Evolutionary conservation across 2,329 filamentous ascomycete genomes (phyloP).

Genomic region (Trichocomaceae sp.): DNA sequence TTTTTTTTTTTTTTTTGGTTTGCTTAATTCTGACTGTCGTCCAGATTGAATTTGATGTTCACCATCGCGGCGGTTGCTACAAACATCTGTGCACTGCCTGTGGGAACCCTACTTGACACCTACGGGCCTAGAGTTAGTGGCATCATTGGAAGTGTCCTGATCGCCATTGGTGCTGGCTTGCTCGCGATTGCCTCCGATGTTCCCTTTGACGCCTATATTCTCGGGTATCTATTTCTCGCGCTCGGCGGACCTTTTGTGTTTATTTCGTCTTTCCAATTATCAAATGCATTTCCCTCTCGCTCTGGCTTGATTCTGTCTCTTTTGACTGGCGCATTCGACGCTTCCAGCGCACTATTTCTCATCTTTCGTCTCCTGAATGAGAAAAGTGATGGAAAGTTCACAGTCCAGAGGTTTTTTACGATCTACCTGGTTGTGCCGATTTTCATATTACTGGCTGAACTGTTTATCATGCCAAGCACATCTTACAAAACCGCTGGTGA

Average conservation of each 20-base stretch:
- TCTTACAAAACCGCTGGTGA: constrained; percentile 84
- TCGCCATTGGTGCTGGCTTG: constrained; percentile 62
- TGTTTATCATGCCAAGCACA: constrained; percentile 64
- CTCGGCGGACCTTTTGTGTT: constrained; percentile 76
- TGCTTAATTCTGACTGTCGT: background rate
- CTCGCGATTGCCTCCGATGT: constrained; percentile 62
- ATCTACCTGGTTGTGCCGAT: constrained; percentile 64
- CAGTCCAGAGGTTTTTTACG: constrained; percentile 63
- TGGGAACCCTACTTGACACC: constrained; percentile 77
- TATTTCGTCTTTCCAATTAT: constrained; percentile 76
- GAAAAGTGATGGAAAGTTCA: constrained; percentile 50
- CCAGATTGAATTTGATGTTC: constrained; percentile 79
- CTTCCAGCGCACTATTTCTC: constrained; percentile 71
- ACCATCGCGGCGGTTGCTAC: constrained; percentile 81
- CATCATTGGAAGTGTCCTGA: constrained; percentile 61
- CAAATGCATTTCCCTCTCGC: constrained; percentile 71
- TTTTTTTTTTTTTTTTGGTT: background rate
- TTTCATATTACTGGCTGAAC: constrained; percentile 59
- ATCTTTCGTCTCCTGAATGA: constrained; percentile 67
- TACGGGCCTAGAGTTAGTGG: constrained; percentile 74
- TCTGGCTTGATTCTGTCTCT: constrained; percentile 74
- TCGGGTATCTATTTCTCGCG: constrained; percentile 69
- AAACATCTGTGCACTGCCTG: constrained; percentile 77
- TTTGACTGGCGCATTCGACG: constrained; percentile 75
- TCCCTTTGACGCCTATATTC: constrained; percentile 66